Base-by-base conservation (phyloP, 1,284 basidiomycete genomes). In the Laetiporus sulphureus region DNA sequence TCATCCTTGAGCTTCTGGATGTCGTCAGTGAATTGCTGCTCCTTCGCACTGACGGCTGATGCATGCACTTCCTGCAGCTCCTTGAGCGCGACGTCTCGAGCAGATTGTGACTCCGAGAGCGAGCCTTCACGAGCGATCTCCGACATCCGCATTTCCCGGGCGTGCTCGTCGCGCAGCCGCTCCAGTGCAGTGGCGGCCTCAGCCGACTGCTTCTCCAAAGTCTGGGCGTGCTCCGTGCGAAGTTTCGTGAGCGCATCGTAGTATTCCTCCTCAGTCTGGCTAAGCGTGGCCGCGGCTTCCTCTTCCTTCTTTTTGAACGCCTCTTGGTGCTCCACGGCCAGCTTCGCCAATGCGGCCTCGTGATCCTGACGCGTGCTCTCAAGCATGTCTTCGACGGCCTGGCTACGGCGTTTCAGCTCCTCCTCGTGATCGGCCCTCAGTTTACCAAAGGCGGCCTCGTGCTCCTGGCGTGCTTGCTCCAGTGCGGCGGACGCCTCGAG, bases 241-340 rank as follows among this genome's bases (percentile, higher is more conserved):
- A 88, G 71, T 54, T 81, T 84, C 15, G 77, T 82, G 35, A 91
- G 64, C 13, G 77, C 79, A 40, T 84, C 78, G 56, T 88, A 87
- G 54, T 86, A 88, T 52, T 89, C 81, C 53, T 84, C 85, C 54
- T 88, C 83, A 3, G 81, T 85, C 36, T 70, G 73, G 46, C 77
- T 76, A 6, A 85, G 68, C 24, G 67, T 65, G 12, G 69, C 63
- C 4, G 74, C 68, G 16, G 73, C 60, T 46, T 73, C 67, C 18
- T 79, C 77, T 37, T 83, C 80, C 60, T 76, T 78, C 55, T 70
- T 66, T 58, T 77, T 79, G 46, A 81, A 56, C 2, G 60, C 52
- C 33, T 71, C 70, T 18, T 71, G 66, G 53, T 87, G 79, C 41
- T 80, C 79, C 1, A 67, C 61, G 16, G 60, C 56, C n/a, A 72